A percentile compares a stretch with the other conserved stretches of the same genome.
These are phyloP conservation scores for Arthroderma uncinatum DNA, from an alignment of 2,329 filamentous ascomycete species.

Conservation along the genomic window DNA sequence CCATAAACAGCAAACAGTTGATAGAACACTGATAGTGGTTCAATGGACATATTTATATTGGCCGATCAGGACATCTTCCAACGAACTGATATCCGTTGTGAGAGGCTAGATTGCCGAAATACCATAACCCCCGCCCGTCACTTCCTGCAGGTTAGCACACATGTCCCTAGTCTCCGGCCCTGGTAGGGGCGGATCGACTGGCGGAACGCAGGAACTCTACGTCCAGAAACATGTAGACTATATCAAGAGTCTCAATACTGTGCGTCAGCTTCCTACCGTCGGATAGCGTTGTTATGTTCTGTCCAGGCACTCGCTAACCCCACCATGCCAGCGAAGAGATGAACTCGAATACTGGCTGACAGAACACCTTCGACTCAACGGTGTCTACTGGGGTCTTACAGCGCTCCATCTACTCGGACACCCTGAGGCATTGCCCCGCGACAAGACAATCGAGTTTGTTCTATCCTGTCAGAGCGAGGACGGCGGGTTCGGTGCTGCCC, in stretches of 20 bases:
- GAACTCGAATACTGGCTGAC: constrained; percentile 97
- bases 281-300: constrained; percentile 10
- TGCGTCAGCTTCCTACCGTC: constrained; percentile 33
- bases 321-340: constrained; percentile 57
- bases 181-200: constrained; percentile 39
- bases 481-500: constrained; percentile 88
- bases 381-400: constrained; percentile 91
- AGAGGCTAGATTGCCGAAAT: too few species aligned
- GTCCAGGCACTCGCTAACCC: not conserved
- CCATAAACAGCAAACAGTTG: too few species aligned
- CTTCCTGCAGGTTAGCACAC: not conserved
- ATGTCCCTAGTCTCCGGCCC: constrained; percentile 54
- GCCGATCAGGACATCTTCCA: too few species aligned
- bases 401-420: constrained; percentile 73
- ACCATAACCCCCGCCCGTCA: not conserved
- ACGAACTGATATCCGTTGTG: too few species aligned
- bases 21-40: too few species aligned
- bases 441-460: constrained; percentile 81
- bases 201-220: constrained; percentile 40
- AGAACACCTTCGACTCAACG: constrained; percentile 88
- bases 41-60: too few species aligned
- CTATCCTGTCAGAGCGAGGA: constrained; percentile 81
- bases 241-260: constrained; percentile 81
- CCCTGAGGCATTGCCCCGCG: constrained; percentile 68
- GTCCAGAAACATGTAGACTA: constrained; percentile 72